Conservation (phyloP, 495 filamentous ascomycete genomes). For the Amorphotheca resinae region DNA sequence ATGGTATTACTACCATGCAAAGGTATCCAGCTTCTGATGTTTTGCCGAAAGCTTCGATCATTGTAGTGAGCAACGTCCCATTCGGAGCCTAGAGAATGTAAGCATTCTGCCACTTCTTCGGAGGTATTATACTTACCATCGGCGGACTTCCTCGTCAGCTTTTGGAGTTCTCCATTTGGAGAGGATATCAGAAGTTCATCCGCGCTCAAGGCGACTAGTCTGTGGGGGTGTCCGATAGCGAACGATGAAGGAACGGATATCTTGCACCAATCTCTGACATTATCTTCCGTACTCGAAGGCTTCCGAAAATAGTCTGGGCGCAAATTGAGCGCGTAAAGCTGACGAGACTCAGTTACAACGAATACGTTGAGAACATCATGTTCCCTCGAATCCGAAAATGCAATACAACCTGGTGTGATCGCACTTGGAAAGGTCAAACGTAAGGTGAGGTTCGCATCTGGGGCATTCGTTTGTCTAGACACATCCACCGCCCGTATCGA, state of each 20-base stretch:
- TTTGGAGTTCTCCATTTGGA: slow-evolving; percentile 70
- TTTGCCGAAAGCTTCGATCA: slow-evolving; percentile 26
- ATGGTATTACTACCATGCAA: slow-evolving; percentile 56
- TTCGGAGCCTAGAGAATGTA: slow-evolving; percentile 32
- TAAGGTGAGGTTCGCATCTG: slow-evolving; percentile 60
- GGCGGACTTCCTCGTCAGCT: slow-evolving; percentile 51
- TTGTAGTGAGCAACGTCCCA: slow-evolving; percentile 75
- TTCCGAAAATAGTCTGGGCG: slow-evolving; percentile 70
- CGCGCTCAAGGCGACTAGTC: slow-evolving; percentile 59
- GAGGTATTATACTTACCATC: slow-evolving; percentile 41
- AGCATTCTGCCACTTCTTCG: neutral
- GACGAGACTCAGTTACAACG: slow-evolving; percentile 62
- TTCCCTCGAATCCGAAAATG: slow-evolving; percentile 64
- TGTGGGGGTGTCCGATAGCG: slow-evolving; percentile 66
- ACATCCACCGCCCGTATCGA: slow-evolving; percentile 77
- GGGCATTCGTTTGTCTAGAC: slow-evolving; percentile 49
- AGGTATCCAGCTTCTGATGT: slow-evolving; percentile 47
- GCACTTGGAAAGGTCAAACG: slow-evolving; percentile 60
- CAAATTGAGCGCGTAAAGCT: slow-evolving; percentile 69
- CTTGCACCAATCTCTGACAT: slow-evolving; percentile 66
- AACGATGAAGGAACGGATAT: slow-evolving; percentile 56
- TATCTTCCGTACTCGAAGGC: slow-evolving; percentile 51
- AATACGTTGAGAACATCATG: slow-evolving; percentile 70
- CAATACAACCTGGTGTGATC: slow-evolving; percentile 63
- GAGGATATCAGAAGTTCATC: slow-evolving; percentile 68